phyloP scores from a whole-genome alignment of 768 basidiomycete species.

The Lactifluus hygrophoroides region DNA sequence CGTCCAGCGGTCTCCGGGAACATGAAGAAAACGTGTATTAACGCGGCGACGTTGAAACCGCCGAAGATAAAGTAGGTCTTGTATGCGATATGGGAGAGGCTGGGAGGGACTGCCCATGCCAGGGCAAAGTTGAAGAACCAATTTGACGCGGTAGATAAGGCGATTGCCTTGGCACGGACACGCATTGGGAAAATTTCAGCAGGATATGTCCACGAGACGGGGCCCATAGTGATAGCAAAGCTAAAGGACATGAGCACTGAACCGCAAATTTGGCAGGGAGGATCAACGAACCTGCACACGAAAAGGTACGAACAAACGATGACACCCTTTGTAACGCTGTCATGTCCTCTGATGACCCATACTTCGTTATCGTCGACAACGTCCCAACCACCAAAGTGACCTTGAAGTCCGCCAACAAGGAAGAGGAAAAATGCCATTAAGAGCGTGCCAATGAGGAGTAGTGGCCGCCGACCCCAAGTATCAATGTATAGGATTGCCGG shows the following conservation, averaged over 20 bases:
- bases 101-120: constrained; percentile 60
- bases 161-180: constrained; percentile 36
- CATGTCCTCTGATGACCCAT: constrained; percentile 54
- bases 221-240: constrained; percentile 57
- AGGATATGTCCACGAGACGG: constrained; percentile 54
- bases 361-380: constrained; percentile 34
- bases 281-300: constrained; percentile 40
- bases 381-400: constrained; percentile 56
- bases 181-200: constrained; percentile 32
- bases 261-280: background rate
- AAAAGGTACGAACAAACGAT: constrained; percentile 74
- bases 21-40: constrained; percentile 67
- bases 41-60: constrained; percentile 65
- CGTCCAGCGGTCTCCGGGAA: constrained; percentile 72
- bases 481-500: constrained; percentile 59
- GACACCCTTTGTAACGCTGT: constrained; percentile 53
- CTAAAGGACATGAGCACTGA: background rate
- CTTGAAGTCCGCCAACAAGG: constrained; percentile 72
- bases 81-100: constrained; percentile 57
- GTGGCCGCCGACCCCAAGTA: constrained; percentile 70
- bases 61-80: constrained; percentile 76
- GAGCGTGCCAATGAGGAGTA: constrained; percentile 55
- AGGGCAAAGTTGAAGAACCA: constrained; percentile 40
- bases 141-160: constrained; percentile 34
- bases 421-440: constrained; percentile 71